Percentiles rank a stretch among this genome's conserved stretches.
phyloP scores from a whole-genome alignment of 306 rosid species.

The Bauhinia variegata region DNA sequence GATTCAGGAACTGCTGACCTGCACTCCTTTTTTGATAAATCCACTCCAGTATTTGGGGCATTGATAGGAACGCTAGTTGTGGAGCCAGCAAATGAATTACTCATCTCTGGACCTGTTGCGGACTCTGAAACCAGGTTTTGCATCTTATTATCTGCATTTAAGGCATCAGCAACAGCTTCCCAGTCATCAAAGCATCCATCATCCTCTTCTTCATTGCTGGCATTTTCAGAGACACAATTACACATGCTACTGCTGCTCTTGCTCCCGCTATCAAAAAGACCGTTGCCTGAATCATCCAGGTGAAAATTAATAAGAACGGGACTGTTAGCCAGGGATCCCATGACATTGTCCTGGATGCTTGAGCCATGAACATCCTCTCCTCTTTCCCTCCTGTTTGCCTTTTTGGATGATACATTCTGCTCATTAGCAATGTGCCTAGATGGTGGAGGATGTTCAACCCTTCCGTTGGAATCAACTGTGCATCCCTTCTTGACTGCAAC shows the following conservation, averaged over 20 bases:
- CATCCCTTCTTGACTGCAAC: slow-evolving; percentile 56
- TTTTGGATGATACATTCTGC: slow-evolving; percentile 41
- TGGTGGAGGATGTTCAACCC: slow-evolving; percentile 37
- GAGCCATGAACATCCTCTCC: slow-evolving; percentile 40
- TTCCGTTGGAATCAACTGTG: slow-evolving; percentile 40
- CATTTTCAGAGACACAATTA: slow-evolving; percentile 37
- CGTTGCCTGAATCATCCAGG: slow-evolving; percentile 39
- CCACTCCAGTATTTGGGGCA: slow-evolving; percentile 21
- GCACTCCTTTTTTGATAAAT: slow-evolving; percentile 29
- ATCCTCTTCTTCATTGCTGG: slow-evolving; percentile 46
- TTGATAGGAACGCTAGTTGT: no score
- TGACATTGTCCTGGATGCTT: slow-evolving; percentile 34
- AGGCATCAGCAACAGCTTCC: slow-evolving; percentile 70
- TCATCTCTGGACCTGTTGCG: slow-evolving; percentile 25
- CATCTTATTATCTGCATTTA: slow-evolving; percentile 37
- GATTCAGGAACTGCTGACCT: slow-evolving; percentile 29
- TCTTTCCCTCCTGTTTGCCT: slow-evolving; percentile 38
- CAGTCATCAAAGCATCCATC: slow-evolving; percentile 68
- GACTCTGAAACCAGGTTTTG: slow-evolving; percentile 31
- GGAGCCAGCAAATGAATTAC: background rate
- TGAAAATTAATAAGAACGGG: slow-evolving; percentile 36
- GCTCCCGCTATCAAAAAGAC: slow-evolving; percentile 21
- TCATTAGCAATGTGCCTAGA: slow-evolving; percentile 30
- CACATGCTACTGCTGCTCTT: slow-evolving; percentile 29
- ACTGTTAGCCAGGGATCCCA: slow-evolving; percentile 37